Evolutionary conservation across 768 basidiomycete genomes (phyloP).

Genomic region (Suillus tomentosus): DNA sequence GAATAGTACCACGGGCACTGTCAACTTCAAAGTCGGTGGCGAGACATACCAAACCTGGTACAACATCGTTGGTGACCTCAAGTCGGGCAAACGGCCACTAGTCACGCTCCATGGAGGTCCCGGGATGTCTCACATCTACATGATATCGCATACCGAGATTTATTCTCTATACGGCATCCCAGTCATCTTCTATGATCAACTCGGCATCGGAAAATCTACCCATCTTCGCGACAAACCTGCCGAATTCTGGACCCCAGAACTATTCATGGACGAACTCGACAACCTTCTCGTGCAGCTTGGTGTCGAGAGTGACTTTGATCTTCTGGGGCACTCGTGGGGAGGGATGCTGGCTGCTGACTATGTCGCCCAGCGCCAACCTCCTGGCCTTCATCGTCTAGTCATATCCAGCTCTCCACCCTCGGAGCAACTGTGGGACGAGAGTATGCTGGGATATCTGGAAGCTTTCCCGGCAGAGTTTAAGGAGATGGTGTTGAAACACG

Average conservation of each 20-base stretch:
- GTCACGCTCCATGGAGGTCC: conserved; percentile 52
- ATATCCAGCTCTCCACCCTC: conserved; percentile 37
- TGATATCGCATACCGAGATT: conserved; percentile 42
- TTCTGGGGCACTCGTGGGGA: conserved; percentile 62
- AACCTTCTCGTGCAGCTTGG: conserved; percentile 47
- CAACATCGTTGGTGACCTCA: conserved; percentile 44
- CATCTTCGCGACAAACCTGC: conserved; percentile 39
- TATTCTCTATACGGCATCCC: conserved; percentile 33
- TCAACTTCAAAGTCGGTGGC: conserved; percentile 21
- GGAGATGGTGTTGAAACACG: conserved; percentile 34
- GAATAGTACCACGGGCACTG: conserved; percentile 25
- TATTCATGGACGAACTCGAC: conserved; percentile 56
- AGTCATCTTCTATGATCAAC: conserved; percentile 54
- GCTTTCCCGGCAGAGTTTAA: conserved; percentile 30
- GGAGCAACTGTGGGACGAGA: conserved; percentile 28
- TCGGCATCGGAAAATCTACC: conserved; percentile 49
- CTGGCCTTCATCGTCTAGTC: conserved; percentile 39
- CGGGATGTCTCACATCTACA: conserved; percentile 42
- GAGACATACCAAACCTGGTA: conserved; percentile 46
- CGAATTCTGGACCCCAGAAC: conserved; percentile 46
- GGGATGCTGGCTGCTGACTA: conserved; percentile 51
- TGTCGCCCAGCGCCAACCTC: conserved; percentile 39
- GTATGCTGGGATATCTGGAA: conserved; percentile 27
- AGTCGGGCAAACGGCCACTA: conserved; percentile 34
- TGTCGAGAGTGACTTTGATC: conserved; percentile 42